Base-by-base conservation (phyloP, 1,284 basidiomycete genomes). In the Tilletia walkeri region DNA sequence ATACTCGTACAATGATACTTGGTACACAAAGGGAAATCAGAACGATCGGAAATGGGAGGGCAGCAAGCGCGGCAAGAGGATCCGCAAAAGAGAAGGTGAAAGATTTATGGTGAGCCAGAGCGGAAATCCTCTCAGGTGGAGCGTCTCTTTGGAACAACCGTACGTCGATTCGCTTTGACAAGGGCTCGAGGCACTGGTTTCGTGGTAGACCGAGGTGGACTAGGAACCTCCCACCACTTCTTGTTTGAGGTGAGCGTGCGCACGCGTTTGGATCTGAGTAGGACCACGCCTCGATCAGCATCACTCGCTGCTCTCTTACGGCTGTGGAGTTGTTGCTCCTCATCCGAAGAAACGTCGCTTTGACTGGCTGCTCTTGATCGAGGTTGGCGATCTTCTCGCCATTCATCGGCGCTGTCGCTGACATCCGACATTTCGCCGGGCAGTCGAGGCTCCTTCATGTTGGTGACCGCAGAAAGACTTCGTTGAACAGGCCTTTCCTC, bases 391-490 rank as follows among this genome's bases (percentile, higher is more conserved):
- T 63, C 59, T 18, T 63, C 59, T 4, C 16, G 59, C 9, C 36
- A 63, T 39, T 63, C 59, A 39, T 63, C 59, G 10, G 59, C 59
- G 14, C 59, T 63, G 36, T 63, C 59, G 20, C 59, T 63, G 12
- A 39, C 59, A 14, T 63, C 59, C 34, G 59, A 63, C 7, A 39
- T 34, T 34, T 63, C 59, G 30, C 36, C 59, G 39, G 59, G 36
- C 59, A 63, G 59, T 12, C 20, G 59, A 14, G 18, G 34, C 59
- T 63, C 59, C 36, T 63, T 10, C 34, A 63, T 18, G 36, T 34
- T 63, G 10, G 54, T 56, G 24, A 45, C 41, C 14, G 41, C 41
- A 45, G 41, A 9, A 14, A 45, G 9, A 53, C 7, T 10, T 18
- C 10, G 2, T 14, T 14, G 41, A 9, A 7, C 50, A 24, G 50